Percentiles rank a stretch among this genome's conserved stretches.
phyloP scores from a whole-genome alignment of 2,329 filamentous ascomycete genomes.

The Boeremia lycopersici region DNA sequence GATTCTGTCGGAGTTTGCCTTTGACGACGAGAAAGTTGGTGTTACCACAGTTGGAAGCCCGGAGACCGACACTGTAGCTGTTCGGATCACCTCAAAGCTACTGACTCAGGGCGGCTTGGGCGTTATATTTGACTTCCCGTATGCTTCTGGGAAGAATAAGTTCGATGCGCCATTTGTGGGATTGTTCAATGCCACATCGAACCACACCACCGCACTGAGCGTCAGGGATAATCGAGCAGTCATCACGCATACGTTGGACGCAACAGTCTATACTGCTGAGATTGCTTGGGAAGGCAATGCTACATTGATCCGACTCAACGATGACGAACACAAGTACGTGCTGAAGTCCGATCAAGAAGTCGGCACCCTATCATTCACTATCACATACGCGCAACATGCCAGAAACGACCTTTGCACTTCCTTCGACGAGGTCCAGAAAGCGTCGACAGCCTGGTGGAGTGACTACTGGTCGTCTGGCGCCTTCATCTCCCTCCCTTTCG shows the following conservation, averaged over 20 bases:
- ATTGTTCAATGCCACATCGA: constrained; percentile 55
- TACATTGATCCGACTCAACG: background rate
- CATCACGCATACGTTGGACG: constrained; percentile 3
- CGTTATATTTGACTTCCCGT: constrained; percentile 61
- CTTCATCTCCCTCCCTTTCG: constrained; percentile 57
- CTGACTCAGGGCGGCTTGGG: constrained; percentile 49
- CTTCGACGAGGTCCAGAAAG: constrained; percentile 30
- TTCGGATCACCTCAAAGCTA: background rate
- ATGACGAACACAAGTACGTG: constrained; percentile 2
- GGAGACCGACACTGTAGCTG: background rate
- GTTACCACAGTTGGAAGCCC: constrained; percentile 1
- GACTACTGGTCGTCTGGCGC: constrained; percentile 58
- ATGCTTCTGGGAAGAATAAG: constrained; percentile 56
- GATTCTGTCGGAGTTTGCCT: background rate
- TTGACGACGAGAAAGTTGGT: background rate
- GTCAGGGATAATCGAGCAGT: constrained; percentile 1
- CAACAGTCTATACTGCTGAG: background rate
- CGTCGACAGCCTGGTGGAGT: constrained; percentile 54
- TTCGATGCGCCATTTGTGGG: constrained; percentile 63
- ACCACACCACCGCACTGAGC: constrained; percentile 51
- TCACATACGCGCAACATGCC: background rate
- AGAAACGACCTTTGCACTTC: background rate
- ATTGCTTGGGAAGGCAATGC: constrained; percentile 1
- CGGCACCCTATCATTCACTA: background rate
- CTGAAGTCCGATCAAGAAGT: background rate